Evolutionary conservation across 169 alveolate species (phyloP).

Genomic region (Eimeria necatrix): DNA sequence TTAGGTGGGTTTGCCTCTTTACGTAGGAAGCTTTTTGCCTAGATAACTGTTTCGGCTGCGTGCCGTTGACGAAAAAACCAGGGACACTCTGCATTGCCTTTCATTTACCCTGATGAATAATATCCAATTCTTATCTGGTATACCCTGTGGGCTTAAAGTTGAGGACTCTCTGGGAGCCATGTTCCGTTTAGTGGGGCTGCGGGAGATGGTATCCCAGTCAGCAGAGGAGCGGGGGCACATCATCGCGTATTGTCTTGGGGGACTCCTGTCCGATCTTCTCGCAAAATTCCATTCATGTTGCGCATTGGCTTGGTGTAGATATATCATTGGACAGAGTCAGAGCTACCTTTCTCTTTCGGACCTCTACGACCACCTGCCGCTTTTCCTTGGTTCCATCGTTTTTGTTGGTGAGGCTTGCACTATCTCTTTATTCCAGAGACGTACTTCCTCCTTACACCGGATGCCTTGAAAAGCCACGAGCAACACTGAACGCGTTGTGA

Average conservation of each 20-base stretch:
- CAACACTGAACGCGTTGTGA: neutral
- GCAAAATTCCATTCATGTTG: neutral
- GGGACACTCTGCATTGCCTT: too few relatives aligned
- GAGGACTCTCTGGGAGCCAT: too few relatives aligned
- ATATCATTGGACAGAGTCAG: neutral
- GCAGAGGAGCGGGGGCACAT: too few relatives aligned
- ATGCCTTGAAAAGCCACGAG: neutral
- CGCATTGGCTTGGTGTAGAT: neutral
- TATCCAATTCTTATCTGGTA: too few relatives aligned
- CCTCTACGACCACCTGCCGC: slow-evolving; percentile 71
- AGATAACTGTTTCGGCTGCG: neutral
- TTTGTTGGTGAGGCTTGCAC: slow-evolving; percentile 72
- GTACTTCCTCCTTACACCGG: neutral
- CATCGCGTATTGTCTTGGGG: too few relatives aligned
- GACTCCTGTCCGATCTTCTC: too few relatives aligned
- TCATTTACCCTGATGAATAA: too few relatives aligned
- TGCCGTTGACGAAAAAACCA: neutral
- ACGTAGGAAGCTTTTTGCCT: neutral
- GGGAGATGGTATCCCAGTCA: too few relatives aligned
- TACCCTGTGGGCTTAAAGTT: too few relatives aligned
- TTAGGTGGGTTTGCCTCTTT: slow-evolving; percentile 15
- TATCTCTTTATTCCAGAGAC: neutral
- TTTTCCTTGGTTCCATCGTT: slow-evolving; percentile 70
- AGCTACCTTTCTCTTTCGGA: neutral
- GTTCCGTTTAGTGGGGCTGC: too few relatives aligned